Percentiles rank a stretch among this genome's conserved stretches.
phyloP scores from a whole-genome alignment of 2,329 filamentous ascomycete genomes.

The Metarhizium guizhouense region DNA sequence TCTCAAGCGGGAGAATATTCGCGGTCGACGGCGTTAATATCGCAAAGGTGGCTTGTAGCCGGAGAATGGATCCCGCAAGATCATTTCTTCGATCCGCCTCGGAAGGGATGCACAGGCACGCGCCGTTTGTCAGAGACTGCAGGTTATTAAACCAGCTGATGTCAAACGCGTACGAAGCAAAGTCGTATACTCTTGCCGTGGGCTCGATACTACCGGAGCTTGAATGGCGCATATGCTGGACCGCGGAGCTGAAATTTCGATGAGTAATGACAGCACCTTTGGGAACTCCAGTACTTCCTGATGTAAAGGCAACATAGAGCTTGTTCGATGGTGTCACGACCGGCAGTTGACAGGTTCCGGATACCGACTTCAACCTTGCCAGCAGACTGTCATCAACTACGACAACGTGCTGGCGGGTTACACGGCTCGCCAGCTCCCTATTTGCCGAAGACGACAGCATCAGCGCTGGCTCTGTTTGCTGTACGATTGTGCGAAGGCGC shows the following conservation, averaged over 20 bases:
- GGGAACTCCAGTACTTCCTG: constrained; percentile 12
- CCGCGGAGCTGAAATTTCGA: constrained; percentile 6
- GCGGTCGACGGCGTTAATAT: constrained; percentile 7
- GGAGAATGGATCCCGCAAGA: background rate
- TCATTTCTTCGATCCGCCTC: constrained; percentile 4
- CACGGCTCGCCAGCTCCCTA: background rate
- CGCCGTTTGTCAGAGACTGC: constrained; percentile 9
- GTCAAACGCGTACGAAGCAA: constrained; percentile 10
- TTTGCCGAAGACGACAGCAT: background rate
- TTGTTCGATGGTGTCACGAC: constrained; percentile 1
- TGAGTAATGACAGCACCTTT: constrained; percentile 16
- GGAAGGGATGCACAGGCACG: constrained; percentile 11
- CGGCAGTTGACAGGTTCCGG: background rate
- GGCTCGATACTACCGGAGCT: background rate
- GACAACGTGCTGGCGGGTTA: background rate
- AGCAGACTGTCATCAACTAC: background rate
- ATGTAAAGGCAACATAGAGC: constrained; percentile 13
- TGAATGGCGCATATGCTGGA: background rate
- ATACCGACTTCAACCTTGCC: background rate
- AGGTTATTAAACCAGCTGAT: constrained; percentile 11
- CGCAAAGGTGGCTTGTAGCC: background rate
- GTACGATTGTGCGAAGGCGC: background rate
- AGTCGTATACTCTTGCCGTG: background rate
- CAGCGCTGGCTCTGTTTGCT: background rate
- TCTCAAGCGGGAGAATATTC: constrained; percentile 10